Conservation (phyloP, 805 yeast species). For the Ogataea trehalophila region DNA sequence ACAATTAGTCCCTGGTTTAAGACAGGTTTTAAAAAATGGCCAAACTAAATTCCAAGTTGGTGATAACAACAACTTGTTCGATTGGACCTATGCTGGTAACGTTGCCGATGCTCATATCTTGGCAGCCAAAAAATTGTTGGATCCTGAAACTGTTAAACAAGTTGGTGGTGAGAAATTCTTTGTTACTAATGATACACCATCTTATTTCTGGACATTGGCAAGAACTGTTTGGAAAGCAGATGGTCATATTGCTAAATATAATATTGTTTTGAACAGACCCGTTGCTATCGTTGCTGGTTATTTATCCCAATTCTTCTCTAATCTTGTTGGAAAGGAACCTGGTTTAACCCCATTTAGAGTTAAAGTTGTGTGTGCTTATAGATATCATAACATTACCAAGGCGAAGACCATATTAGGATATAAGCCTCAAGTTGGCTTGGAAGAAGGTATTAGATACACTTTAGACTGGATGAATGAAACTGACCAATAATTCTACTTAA, state of each 20-base stretch:
- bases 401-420: conserved; percentile 79
- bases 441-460: conserved; percentile 75
- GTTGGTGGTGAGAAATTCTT: conserved; percentile 88
- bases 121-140: conserved; percentile 74
- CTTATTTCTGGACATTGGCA: conserved; percentile 96
- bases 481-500: conserved; percentile 7
- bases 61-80: conserved; percentile 88
- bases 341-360: conserved; percentile 97
- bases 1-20: conserved; percentile 89
- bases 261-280: conserved; percentile 64
- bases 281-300: conserved; percentile 82
- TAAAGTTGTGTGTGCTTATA: conserved; percentile 82
- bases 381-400: conserved; percentile 88
- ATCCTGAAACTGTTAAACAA: conserved; percentile 33
- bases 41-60: conserved; percentile 94
- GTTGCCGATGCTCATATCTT: conserved; percentile 95
- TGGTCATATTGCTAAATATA: conserved; percentile 70
- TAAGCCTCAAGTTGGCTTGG: conserved; percentile 70
- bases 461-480: conserved; percentile 86
- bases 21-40: conserved; percentile 75
- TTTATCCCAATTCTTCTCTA: conserved; percentile 69
- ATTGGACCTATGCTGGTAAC: conserved; percentile 97
- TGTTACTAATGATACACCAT: conserved; percentile 89
- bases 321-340: conserved; percentile 73
- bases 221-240: conserved; percentile 97